Conservation (phyloP, 306 rosid species). For the Castanea sativa region DNA sequence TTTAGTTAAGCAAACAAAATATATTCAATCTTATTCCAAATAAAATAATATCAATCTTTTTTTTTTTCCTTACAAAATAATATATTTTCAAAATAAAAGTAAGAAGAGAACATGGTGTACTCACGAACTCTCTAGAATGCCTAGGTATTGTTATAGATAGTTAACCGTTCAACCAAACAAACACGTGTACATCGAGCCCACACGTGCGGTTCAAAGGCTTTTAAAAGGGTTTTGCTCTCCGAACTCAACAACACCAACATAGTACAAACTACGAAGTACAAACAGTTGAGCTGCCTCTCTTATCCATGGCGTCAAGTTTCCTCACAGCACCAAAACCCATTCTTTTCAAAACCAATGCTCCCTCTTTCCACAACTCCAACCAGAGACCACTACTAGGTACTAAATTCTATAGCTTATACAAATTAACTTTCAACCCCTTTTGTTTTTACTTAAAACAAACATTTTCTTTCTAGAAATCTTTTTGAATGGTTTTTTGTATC, state of each 20-base stretch:
- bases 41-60: too few species aligned
- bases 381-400: constrained; percentile 40
- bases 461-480: neutral
- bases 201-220: neutral
- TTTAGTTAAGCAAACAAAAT: too few species aligned
- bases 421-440: neutral
- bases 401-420: neutral
- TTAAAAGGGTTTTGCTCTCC: neutral
- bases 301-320: constrained; percentile 78
- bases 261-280: neutral
- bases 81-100: too few species aligned
- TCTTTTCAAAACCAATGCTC: constrained; percentile 32
- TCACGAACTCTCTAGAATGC: neutral
- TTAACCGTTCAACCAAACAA: neutral
- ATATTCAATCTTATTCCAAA: too few species aligned
- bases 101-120: too few species aligned
- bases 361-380: constrained; percentile 40
- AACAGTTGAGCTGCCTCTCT: neutral
- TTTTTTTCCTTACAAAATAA: too few species aligned
- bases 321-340: constrained; percentile 53
- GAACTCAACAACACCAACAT: too few species aligned
- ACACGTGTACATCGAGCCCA: neutral
- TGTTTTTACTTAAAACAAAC: too few species aligned
- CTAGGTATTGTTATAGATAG: neutral
- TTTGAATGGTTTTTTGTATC: constrained; percentile 6